Evolutionary conservation across 2,329 filamentous ascomycete genomes (phyloP).

Genomic region (Colletotrichum camelliae): DNA sequence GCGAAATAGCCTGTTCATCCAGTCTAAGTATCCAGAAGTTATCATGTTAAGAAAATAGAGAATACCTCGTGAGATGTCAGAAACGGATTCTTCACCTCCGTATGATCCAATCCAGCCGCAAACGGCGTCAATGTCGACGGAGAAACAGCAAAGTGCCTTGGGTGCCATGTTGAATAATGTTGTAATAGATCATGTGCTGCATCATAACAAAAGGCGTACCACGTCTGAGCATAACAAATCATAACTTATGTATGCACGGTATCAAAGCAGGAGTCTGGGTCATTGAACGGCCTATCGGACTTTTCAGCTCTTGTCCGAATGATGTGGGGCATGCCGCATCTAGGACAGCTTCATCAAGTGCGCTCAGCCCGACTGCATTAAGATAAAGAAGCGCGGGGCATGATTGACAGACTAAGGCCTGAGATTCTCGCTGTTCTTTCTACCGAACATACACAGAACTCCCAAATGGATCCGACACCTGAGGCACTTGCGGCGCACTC

Average conservation of each 20-base stretch:
- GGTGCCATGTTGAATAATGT: neutral
- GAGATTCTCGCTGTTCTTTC: neutral
- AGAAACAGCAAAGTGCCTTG: neutral
- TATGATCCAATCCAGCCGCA: slow-evolving; percentile 79
- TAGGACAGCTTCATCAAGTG: neutral
- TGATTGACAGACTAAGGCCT: neutral
- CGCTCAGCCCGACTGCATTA: neutral
- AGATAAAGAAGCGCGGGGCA: neutral
- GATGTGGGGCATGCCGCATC: neutral
- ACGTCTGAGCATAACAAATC: neutral
- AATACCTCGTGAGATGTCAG: slow-evolving; percentile 72
- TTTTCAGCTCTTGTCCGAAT: neutral
- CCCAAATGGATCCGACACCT: neutral
- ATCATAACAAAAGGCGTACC: neutral
- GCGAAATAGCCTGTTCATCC: neutral
- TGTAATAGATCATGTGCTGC: neutral
- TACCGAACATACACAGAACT: neutral
- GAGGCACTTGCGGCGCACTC: neutral
- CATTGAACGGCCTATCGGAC: neutral
- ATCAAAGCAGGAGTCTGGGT: neutral
- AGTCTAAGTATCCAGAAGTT: neutral
- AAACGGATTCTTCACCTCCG: slow-evolving; percentile 73
- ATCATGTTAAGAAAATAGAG: neutral
- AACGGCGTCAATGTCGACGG: slow-evolving; percentile 75
- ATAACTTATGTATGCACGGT: neutral